Conservation (phyloP, 371 early-diverging fungal species). For the Zychaea mexicana region DNA sequence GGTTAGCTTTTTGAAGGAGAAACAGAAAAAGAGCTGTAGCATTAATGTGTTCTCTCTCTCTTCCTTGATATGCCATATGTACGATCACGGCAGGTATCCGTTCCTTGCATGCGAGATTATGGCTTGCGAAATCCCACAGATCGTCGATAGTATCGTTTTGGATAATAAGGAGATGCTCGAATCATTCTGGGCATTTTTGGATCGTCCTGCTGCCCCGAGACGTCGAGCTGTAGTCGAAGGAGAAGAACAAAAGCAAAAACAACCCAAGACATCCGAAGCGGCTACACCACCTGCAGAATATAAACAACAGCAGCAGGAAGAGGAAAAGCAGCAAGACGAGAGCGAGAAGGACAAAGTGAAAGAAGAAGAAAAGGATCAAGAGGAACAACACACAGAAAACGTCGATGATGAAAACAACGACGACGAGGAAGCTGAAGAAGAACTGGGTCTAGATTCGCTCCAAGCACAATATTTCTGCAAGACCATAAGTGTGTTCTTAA, state of each 20-base stretch:
- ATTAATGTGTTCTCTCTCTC: neutral
- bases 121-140: conserved; percentile 82
- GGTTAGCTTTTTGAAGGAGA: too few relatives aligned
- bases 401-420: conserved; percentile 2
- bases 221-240: conserved; percentile 10
- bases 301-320: conserved; percentile 1
- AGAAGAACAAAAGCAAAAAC: conserved; percentile 3
- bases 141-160: conserved; percentile 72
- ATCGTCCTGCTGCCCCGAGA: conserved; percentile 61
- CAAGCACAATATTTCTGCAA: conserved; percentile 89
- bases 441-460: conserved; percentile 58
- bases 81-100: conserved; percentile 62
- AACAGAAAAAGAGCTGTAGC: too few relatives aligned
- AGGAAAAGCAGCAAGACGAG: neutral
- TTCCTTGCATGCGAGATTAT: conserved; percentile 86
- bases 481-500: conserved; percentile 81
- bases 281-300: neutral
- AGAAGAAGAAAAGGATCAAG: conserved; percentile 2
- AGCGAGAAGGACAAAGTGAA: neutral
- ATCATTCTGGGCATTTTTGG: conserved; percentile 82
- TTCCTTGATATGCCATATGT: neutral
- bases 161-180: conserved; percentile 72
- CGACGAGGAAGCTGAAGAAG: conserved; percentile 7
- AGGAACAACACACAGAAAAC: neutral
- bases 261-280: neutral